phyloP scores from a whole-genome alignment of 2,329 filamentous ascomycete genomes.

The Beauveria asiatica region DNA sequence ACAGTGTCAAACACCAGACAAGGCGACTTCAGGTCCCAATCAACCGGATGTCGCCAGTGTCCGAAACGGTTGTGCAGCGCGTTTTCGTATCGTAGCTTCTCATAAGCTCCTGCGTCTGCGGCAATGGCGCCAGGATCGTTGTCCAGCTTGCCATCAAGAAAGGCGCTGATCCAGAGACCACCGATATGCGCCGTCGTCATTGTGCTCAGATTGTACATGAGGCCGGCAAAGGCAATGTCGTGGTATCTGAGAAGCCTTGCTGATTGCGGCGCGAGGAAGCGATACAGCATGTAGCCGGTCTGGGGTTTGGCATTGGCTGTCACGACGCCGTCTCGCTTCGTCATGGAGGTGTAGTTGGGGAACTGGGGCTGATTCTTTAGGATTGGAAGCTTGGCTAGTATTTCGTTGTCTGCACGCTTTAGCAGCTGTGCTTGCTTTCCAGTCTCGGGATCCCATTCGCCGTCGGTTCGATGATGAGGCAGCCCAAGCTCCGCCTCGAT shows the following conservation, averaged over 20 bases:
- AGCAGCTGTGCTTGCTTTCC: constrained; percentile 25
- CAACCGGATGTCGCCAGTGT: constrained; percentile 58
- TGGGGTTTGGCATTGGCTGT: constrained; percentile 26
- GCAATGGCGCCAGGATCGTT: constrained; percentile 11
- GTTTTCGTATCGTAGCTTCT: constrained; percentile 41
- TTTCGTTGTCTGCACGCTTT: constrained; percentile 40
- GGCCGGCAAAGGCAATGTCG: constrained; percentile 37
- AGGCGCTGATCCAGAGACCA: constrained; percentile 54
- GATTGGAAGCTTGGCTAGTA: constrained; percentile 43
- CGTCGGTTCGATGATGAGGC: constrained; percentile 27
- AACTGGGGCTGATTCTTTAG: constrained; percentile 42
- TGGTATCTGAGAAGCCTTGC: constrained; percentile 25
- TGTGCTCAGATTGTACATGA: constrained; percentile 32
- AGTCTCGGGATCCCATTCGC: constrained; percentile 12
- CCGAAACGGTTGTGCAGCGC: constrained; percentile 60
- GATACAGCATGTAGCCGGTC: constrained; percentile 31
- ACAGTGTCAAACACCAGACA: constrained; percentile 69
- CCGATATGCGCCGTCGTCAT: constrained; percentile 33
- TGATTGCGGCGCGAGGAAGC: constrained; percentile 35
- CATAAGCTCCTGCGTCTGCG: constrained; percentile 23
- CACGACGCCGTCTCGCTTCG: constrained; percentile 29
- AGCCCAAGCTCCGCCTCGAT: constrained; percentile 40
- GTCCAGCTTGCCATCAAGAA: constrained; percentile 32
- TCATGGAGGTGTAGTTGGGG: constrained; percentile 34
- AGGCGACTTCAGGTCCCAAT: constrained; percentile 51